Conservation (phyloP, 177 flowering plant species). For the Vitis hybrid region DNA sequence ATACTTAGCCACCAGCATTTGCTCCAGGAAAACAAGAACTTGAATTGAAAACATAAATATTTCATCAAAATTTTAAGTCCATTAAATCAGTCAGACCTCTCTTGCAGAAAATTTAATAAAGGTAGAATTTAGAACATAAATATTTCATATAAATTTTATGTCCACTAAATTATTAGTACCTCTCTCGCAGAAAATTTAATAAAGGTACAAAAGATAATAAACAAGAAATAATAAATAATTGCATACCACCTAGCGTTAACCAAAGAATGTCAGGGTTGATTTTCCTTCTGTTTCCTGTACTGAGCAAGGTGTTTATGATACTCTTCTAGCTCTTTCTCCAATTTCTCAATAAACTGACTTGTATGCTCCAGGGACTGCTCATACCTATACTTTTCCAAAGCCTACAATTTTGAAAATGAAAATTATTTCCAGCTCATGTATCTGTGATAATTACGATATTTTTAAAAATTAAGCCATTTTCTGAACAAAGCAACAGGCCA, state of each 20-base stretch:
- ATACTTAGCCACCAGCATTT: too few relatives aligned
- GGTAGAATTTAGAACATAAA: too few relatives aligned
- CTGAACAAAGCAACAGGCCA: not conserved
- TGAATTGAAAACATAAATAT: too few relatives aligned
- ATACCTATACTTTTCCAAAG: conserved; percentile 70
- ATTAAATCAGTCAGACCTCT: too few relatives aligned
- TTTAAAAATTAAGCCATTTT: not conserved
- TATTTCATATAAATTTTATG: too few relatives aligned
- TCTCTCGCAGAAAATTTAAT: too few relatives aligned
- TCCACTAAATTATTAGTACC: too few relatives aligned
- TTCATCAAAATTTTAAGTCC: too few relatives aligned
- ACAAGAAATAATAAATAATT: too few relatives aligned
- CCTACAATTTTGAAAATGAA: conserved; percentile 44
- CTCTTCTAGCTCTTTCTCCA: conserved; percentile 89
- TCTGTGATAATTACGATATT: not conserved
- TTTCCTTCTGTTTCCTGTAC: conserved; percentile 48
- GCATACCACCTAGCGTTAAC: conserved; percentile 8
- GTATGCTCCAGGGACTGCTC: conserved; percentile 96
- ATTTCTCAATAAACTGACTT: conserved; percentile 82
- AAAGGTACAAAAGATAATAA: too few relatives aligned
- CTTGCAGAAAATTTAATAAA: too few relatives aligned
- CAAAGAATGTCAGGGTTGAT: conserved; percentile 13
- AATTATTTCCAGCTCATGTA: not conserved
- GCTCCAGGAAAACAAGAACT: too few relatives aligned
- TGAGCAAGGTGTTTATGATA: conserved; percentile 64